Percentiles rank a stretch among this genome's conserved stretches.
Evolutionary conservation across 192 early-diverging fungal genomes (phyloP).

Genomic region (Backusella australiensis): DNA sequence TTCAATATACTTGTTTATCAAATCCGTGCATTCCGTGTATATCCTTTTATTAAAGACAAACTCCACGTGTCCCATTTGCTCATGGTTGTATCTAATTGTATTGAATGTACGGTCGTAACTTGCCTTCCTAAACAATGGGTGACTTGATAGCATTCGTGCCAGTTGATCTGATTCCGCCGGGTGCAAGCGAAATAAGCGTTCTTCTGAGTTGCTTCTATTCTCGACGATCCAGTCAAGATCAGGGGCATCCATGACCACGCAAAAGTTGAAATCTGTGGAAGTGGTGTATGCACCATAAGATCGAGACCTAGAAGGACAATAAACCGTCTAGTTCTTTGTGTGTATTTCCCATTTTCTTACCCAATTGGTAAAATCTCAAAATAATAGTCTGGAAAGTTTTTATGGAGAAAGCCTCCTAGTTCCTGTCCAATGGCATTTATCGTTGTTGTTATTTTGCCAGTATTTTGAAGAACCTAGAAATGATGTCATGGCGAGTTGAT

Average conservation of each 20-base stretch:
- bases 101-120: not conserved
- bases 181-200: not conserved
- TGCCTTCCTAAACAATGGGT: not conserved
- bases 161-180: not conserved
- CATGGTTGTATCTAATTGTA: not conserved
- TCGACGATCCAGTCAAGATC: not conserved
- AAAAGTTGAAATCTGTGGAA: not conserved
- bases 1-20: not conserved
- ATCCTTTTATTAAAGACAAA: not conserved
- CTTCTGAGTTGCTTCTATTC: too few species aligned
- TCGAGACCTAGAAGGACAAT: not conserved
- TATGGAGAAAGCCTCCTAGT: not conserved
- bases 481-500: too few species aligned
- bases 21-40: not conserved
- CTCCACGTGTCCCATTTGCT: not conserved
- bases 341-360: not conserved
- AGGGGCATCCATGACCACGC: not conserved
- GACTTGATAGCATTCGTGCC: not conserved
- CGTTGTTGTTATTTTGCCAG: not conserved
- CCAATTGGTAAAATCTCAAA: not conserved
- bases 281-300: not conserved
- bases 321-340: not conserved
- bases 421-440: not conserved
- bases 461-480: not conserved
- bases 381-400: not conserved